These are phyloP conservation scores for Phialemonium atrogriseum DNA, from an alignment of 2,329 filamentous ascomycete genomes.

Conservation along the genomic window DNA sequence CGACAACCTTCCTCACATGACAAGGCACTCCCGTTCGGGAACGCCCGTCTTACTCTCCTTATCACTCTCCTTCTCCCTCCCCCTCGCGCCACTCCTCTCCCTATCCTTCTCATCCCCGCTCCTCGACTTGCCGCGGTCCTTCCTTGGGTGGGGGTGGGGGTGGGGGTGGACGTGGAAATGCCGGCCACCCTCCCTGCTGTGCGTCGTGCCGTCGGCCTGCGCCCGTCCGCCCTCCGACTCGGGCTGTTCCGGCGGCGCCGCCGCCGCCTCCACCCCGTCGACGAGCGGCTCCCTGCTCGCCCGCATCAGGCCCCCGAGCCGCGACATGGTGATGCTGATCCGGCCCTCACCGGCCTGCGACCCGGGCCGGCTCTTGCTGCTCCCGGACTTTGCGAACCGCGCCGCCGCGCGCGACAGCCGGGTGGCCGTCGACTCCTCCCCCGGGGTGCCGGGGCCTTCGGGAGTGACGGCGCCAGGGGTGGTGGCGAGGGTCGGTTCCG, in stretches of 20 bases:
- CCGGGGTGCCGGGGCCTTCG: slow-evolving; percentile 30
- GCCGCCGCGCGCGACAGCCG: slow-evolving; percentile 50
- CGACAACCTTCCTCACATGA: too few species aligned
- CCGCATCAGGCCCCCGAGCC: slow-evolving; percentile 43
- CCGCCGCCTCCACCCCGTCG: slow-evolving; percentile 14
- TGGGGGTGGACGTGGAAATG: slow-evolving; percentile 13
- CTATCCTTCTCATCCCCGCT: slow-evolving; percentile 5
- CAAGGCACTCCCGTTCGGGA: slow-evolving; percentile 20
- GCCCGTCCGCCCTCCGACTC: too few species aligned
- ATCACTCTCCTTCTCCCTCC: slow-evolving; percentile 8
- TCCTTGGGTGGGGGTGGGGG: slow-evolving; percentile 10
- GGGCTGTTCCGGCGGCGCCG: slow-evolving; percentile 15
- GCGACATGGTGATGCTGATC: slow-evolving; percentile 48
- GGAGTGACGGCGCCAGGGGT: slow-evolving; percentile 29
- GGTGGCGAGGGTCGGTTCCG: slow-evolving; percentile 30
- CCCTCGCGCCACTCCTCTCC: slow-evolving; percentile 12
- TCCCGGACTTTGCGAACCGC: slow-evolving; percentile 35
- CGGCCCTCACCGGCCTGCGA: slow-evolving; percentile 52
- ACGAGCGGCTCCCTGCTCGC: slow-evolving; percentile 40
- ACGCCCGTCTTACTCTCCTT: slow-evolving; percentile 10
- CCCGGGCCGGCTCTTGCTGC: slow-evolving; percentile 35
- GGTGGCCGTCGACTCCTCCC: slow-evolving; percentile 45
- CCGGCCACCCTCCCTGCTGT: slow-evolving; percentile 15
- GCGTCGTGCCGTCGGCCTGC: slow-evolving; percentile 10
- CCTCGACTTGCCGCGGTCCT: slow-evolving; percentile 13